These are phyloP conservation scores for Lasiosphaeria ovina DNA, from an alignment of 495 filamentous ascomycete species.

Conservation along the genomic window DNA sequence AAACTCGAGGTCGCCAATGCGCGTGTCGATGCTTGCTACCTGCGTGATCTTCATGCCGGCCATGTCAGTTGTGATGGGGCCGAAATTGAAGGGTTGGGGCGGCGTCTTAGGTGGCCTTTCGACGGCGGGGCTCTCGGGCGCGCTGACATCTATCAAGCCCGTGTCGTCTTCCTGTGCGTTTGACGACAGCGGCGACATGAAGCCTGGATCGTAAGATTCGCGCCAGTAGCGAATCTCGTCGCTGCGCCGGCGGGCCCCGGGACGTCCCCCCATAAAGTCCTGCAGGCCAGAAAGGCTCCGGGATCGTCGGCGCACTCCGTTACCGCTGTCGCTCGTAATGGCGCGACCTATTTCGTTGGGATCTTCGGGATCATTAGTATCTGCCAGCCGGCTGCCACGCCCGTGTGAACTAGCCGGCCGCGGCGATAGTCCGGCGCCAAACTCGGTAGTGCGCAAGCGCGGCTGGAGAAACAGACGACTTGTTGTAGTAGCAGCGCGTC, in stretches of 20 bases:
- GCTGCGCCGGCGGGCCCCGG: constrained; percentile 45
- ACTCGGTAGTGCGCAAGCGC: constrained; percentile 31
- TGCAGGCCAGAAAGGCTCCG: constrained; percentile 53
- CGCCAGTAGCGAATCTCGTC: constrained; percentile 60
- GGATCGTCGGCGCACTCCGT: constrained; percentile 45
- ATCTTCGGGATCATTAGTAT: constrained; percentile 30
- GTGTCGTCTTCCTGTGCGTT: constrained; percentile 40
- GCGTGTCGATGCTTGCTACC: constrained; percentile 49
- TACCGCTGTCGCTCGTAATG: constrained; percentile 46
- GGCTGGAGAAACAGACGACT: constrained; percentile 33
- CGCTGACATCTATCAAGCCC: constrained; percentile 32
- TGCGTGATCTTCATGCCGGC: constrained; percentile 55
- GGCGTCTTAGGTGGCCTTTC: constrained; percentile 39
- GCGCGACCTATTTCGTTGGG: constrained; percentile 52
- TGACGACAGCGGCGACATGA: constrained; percentile 49
- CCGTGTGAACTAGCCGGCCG: constrained; percentile 53
- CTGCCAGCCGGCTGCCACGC: constrained; percentile 33
- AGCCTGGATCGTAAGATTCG: constrained; percentile 48
- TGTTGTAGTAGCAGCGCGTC: constrained; percentile 36
- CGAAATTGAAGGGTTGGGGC: constrained; percentile 54
- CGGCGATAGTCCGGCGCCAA: constrained; percentile 51
- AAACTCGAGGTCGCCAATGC: constrained; percentile 45
- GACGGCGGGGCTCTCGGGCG: constrained; percentile 31
- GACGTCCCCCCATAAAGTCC: constrained; percentile 28
- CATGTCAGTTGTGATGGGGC: constrained; percentile 41